Base-by-base conservation (phyloP, 768 basidiomycete genomes). In the Lactifluus subvellereus region DNA sequence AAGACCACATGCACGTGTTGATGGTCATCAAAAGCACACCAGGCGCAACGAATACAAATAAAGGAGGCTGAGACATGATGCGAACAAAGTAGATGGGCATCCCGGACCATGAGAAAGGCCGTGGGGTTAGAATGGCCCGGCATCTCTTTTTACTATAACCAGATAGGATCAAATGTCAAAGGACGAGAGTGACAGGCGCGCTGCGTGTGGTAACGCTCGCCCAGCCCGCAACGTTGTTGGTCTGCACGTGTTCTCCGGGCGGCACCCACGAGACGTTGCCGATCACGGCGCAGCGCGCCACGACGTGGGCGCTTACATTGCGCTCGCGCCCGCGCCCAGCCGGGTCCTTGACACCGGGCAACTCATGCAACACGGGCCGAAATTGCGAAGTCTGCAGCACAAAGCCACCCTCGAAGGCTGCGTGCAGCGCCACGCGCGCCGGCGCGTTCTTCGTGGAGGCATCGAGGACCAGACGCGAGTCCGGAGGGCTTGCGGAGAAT, bases 381-480 rank as follows among this genome's bases (percentile, higher is more conserved):
- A 49, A 55, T 1, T 42, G 53, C 2, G 62, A 42, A 8, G 54
- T 49, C 30, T 14, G n/a, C 14, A 50, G 57, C 0, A 49, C 16
- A n/a, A 62, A 53, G 8, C 51, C 50, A 10, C 61, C 61, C 13
- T 62, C 56, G 60, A 61, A 61, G 14, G 54, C 45, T 4, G 60
- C 35, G 27, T 18, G 22, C 22, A 61, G 53, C 47, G 47, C 35
- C 11, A 54, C 53, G 32, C 5, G 45, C 27, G 60, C 53, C 2
- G 53, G 53, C 10, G 60, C 60, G 30, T 61, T 61, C 38, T 32
- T 40, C 9, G 54, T 49, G 8, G 30, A 4, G 4, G 47, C 60
- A 9, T 45, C 48, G 10, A 61, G 30, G 54, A n/a, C 14, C 1
- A 61, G 54, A 4, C 11, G 60, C 5, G 60, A 56, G 54, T 56